phyloP scores from a whole-genome alignment of 2,329 filamentous ascomycete species.

The Pestalotiopsis sp. region DNA sequence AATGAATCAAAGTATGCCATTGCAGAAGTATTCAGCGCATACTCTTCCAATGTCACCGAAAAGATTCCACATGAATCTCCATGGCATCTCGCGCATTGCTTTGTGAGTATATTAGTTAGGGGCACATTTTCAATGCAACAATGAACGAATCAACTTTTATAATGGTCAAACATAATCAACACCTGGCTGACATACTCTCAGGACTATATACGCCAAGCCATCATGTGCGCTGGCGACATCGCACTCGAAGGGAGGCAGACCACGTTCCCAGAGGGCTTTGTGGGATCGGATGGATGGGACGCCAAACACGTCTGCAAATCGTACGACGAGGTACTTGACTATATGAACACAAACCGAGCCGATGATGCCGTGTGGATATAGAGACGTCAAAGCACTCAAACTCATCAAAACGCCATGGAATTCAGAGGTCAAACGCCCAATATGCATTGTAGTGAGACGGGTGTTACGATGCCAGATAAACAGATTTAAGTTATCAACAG shows the following conservation, averaged over 20 bases:
- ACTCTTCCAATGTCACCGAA: slow-evolving; percentile 27
- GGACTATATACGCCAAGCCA: slow-evolving; percentile 24
- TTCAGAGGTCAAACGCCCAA: not conserved
- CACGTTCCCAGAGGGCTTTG: slow-evolving; percentile 38
- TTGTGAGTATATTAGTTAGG: slow-evolving; percentile 22
- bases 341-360: slow-evolving; percentile 37
- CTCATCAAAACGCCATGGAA: not conserved
- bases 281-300: slow-evolving; percentile 46
- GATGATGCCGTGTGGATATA: slow-evolving; percentile 41
- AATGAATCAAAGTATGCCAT: slow-evolving; percentile 35
- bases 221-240: slow-evolving; percentile 33
- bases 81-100: slow-evolving; percentile 44
- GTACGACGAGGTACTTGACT: slow-evolving; percentile 36
- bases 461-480: not conserved
- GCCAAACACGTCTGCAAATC: slow-evolving; percentile 45
- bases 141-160: not conserved
- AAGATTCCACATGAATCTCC: slow-evolving; percentile 31
- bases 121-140: not conserved
- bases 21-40: slow-evolving; percentile 37
- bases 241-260: slow-evolving; percentile 40
- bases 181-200: not conserved
- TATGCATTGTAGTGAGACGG: not conserved
- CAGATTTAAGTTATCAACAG: not conserved
- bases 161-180: not conserved
- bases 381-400: not conserved